Conservation (phyloP, 768 basidiomycete genomes). For the Phlebiopsis flavidoalba region DNA sequence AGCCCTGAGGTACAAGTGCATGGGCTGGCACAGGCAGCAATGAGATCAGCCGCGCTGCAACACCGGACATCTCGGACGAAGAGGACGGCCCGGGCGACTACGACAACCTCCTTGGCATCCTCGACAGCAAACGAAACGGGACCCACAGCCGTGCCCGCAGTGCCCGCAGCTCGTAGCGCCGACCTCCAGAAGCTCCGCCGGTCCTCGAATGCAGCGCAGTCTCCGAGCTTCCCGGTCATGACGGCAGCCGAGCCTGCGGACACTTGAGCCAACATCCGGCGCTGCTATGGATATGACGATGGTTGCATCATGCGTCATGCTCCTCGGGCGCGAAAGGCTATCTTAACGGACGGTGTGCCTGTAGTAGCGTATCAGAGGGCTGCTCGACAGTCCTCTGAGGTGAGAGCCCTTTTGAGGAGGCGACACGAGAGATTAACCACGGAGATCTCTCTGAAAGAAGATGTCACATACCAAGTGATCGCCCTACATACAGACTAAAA, state of each 20-base stretch:
- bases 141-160: conserved; percentile 25
- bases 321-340: conserved; percentile 48
- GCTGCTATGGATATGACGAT: conserved; percentile 28
- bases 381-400: conserved; percentile 50
- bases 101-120: conserved; percentile 75
- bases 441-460: conserved; percentile 47
- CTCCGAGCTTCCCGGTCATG: conserved; percentile 29
- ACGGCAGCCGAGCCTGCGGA: neutral
- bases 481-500: conserved; percentile 2
- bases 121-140: conserved; percentile 43
- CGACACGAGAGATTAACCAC: conserved; percentile 64
- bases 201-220: conserved; percentile 75
- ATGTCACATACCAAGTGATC: conserved; percentile 10
- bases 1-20: conserved; percentile 75
- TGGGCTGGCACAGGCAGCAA: conserved; percentile 65
- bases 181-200: conserved; percentile 59
- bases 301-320: conserved; percentile 32
- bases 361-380: conserved; percentile 59
- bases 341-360: conserved; percentile 58
- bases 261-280: neutral
- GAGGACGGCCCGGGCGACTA: conserved; percentile 69
- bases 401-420: conserved; percentile 60
- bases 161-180: conserved; percentile 45
- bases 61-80: conserved; percentile 71
- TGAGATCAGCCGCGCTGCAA: conserved; percentile 57